Evolutionary conservation across 306 rosid species (phyloP).

Genomic region (Trichosanthes truncata): DNA sequence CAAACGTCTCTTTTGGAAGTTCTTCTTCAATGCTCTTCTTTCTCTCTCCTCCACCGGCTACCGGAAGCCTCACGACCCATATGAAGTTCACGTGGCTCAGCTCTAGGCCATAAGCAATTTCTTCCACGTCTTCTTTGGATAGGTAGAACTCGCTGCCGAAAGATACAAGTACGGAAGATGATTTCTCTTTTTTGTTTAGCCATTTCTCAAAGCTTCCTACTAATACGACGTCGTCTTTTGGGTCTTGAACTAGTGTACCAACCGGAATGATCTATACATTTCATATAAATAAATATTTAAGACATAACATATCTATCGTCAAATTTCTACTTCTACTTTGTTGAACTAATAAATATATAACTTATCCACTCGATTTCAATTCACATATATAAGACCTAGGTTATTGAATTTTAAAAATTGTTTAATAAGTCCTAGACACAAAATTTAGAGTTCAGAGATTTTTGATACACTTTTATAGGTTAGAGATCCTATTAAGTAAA

Average conservation of each 20-base stretch:
- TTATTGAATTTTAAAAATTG: too few species aligned
- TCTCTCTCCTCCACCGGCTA: background rate
- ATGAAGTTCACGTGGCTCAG: constrained; percentile 14
- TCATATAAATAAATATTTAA: too few species aligned
- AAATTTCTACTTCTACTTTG: too few species aligned
- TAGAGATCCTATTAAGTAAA: too few species aligned
- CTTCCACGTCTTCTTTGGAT: constrained; percentile 7
- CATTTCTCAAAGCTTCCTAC: background rate
- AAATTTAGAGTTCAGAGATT: too few species aligned
- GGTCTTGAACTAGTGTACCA: constrained; percentile 17
- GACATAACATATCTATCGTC: too few species aligned
- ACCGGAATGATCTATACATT: constrained; percentile 8
- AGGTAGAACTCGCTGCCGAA: constrained; percentile 25
- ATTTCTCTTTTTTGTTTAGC: background rate
- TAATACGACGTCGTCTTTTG: background rate
- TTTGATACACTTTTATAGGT: too few species aligned
- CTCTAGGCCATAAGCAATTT: constrained; percentile 18
- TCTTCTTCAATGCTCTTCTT: background rate
- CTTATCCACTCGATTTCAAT: too few species aligned
- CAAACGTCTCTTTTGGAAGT: constrained; percentile 14
- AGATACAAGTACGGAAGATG: constrained; percentile 17
- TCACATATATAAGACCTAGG: too few species aligned
- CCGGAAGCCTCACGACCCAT: constrained; percentile 23
- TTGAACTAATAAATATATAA: too few species aligned
- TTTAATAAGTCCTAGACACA: too few species aligned